Evolutionary conservation across 257 asterid species (phyloP).

Genomic region (Solanum clarkiae): DNA sequence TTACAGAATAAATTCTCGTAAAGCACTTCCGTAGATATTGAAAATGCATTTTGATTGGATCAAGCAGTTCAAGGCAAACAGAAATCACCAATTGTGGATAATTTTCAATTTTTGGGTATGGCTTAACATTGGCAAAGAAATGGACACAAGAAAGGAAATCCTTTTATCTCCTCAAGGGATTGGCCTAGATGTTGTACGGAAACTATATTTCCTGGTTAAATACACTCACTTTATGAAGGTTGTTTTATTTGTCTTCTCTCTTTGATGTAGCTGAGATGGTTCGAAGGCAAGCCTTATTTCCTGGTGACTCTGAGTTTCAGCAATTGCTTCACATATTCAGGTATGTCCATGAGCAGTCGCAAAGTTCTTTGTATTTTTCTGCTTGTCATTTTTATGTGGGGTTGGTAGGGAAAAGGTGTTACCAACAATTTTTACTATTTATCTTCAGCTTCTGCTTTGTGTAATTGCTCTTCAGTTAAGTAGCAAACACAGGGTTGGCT

Average conservation of each 20-base stretch:
- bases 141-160: not conserved
- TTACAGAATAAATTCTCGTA: not conserved
- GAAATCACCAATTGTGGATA: not conserved
- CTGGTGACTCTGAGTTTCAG: conserved; percentile 93
- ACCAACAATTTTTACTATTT: not conserved
- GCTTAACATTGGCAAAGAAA: not conserved
- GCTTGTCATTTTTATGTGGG: not conserved
- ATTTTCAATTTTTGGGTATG: not conserved
- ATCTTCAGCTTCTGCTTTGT: not conserved
- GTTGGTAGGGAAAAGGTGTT: not conserved
- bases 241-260: not conserved
- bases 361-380: not conserved
- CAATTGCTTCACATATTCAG: conserved; percentile 86
- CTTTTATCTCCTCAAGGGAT: not conserved
- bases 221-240: not conserved
- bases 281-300: conserved; percentile 80
- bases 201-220: not conserved
- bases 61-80: not conserved
- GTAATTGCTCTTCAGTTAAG: not conserved
- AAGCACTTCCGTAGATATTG: not conserved
- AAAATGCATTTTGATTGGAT: not conserved
- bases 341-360: conserved; percentile 10
- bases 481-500: not conserved
- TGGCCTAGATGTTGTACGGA: not conserved
- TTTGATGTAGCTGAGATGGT: conserved; percentile 73